Evolutionary conservation across 2,329 filamentous ascomycete genomes (phyloP).

Genomic region (Chaetomium sp.): DNA sequence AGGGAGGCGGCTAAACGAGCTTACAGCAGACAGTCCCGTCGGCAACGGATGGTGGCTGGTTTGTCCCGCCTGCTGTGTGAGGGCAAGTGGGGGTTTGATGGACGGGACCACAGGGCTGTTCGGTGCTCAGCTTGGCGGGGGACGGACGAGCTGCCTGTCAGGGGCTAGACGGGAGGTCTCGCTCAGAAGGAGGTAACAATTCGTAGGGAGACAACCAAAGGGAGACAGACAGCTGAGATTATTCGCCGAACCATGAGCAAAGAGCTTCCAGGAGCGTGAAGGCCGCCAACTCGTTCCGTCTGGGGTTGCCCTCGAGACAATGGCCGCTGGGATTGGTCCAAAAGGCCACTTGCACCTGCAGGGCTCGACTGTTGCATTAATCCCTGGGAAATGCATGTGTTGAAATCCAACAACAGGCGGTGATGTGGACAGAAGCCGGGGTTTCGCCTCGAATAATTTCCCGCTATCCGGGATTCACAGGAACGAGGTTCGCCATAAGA

Average conservation of each 20-base stretch:
- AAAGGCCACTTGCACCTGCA: neutral
- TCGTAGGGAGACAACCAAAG: neutral
- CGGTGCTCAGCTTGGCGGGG: neutral
- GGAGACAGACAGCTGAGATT: conserved; percentile 2
- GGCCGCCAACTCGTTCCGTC: too few species aligned
- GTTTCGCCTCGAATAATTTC: neutral
- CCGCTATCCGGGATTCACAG: neutral
- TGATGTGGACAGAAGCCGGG: neutral
- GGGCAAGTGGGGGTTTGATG: conserved; percentile 7
- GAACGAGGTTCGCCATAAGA: neutral
- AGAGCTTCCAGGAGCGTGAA: too few species aligned
- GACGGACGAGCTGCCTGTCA: neutral
- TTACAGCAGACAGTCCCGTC: neutral
- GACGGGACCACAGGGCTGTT: neutral
- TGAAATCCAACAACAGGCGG: conserved; percentile 8
- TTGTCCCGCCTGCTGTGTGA: conserved; percentile 4
- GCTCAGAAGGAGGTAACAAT: too few species aligned
- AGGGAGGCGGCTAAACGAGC: conserved; percentile 12
- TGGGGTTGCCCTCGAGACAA: too few species aligned
- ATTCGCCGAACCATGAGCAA: neutral
- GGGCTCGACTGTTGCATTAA: conserved; percentile 4
- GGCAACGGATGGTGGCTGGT: conserved; percentile 6
- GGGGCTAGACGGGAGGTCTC: neutral
- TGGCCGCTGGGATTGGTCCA: neutral
- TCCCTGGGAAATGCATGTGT: neutral